Base-by-base conservation (phyloP, 1,284 basidiomycete genomes). In the Farysia itapuensis region DNA sequence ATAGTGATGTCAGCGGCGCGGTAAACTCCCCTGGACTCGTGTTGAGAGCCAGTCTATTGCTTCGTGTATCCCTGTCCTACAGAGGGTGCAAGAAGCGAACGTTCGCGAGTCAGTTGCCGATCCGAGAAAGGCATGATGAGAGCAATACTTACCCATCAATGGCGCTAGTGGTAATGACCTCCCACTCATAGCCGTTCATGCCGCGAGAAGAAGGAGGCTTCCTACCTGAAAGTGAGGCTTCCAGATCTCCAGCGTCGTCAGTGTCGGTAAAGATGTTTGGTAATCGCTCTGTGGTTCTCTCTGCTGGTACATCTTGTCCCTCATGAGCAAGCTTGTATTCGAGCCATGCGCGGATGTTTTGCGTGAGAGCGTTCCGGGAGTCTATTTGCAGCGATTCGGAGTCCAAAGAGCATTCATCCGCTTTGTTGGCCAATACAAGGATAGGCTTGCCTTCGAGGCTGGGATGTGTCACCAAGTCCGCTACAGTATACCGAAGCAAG, bases 101-200 rank as follows among this genome's bases (percentile, higher is more conserved):
- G n/a, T n/a, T n/a, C n/a, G n/a, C n/a, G n/a, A n/a, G n/a, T n/a
- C n/a, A n/a, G n/a, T n/a, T n/a, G n/a, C n/a, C n/a, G n/a, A n/a
- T n/a, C n/a, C n/a, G n/a, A n/a, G n/a, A n/a, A n/a, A n/a, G 30
- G 7, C 7, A 7, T 16, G 15, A 7, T 9, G 13, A 9, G 30
- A 32, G 15, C 30, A 7, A 32, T 2, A 50, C 57, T 39, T 32
- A 60, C 57, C 50, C 57, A 23, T 61, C 58, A 9, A 51, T 41
- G 6, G 58, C 58, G 28, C 51, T 56, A 1, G 47, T 37, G 4
- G 49, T 41, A 1, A 56, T 20, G 20, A 56, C 58, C 15, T 54
- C 58, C 58, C 58, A 61, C 16, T 61, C 58, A 41, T 61, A 56
- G n/a, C n/a, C n/a, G n/a, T n/a, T n/a, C n/a, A n/a, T n/a, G n/a